phyloP scores from a whole-genome alignment of 1,284 basidiomycete genomes.

The Pterulicium gracile region DNA sequence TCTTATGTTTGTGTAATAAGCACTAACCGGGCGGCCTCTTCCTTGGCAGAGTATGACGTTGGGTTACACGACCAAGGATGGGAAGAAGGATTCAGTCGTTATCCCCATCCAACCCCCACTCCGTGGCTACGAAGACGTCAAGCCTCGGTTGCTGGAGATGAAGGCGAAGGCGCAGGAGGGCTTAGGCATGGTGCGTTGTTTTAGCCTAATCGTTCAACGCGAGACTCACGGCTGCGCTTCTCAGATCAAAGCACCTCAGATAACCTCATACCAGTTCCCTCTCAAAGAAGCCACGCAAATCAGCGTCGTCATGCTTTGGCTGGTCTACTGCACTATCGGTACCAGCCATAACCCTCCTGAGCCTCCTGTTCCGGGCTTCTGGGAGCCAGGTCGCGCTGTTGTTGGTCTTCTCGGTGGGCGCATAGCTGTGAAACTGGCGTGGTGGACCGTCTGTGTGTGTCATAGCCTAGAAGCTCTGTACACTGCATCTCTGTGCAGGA shows the following conservation, averaged over 20 bases:
- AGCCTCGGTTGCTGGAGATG: slow-evolving; percentile 65
- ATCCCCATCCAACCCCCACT: slow-evolving; percentile 62
- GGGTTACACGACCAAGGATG: slow-evolving; percentile 42
- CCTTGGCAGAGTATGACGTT: slow-evolving; percentile 53
- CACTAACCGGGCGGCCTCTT: neutral
- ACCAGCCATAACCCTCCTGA: slow-evolving; percentile 17
- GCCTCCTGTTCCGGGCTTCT: slow-evolving; percentile 15
- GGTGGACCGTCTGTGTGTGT: slow-evolving; percentile 14
- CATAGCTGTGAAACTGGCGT: slow-evolving; percentile 11
- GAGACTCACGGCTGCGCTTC: neutral
- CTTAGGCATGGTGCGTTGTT: slow-evolving; percentile 53
- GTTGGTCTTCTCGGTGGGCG: slow-evolving; percentile 12
- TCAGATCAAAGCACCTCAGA: slow-evolving; percentile 52
- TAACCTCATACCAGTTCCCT: slow-evolving; percentile 44
- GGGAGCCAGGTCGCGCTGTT: slow-evolving; percentile 13
- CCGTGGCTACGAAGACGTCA: slow-evolving; percentile 65
- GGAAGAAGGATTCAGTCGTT: slow-evolving; percentile 35
- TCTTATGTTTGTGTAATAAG: too few species aligned
- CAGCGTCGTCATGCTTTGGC: slow-evolving; percentile 16
- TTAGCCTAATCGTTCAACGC: neutral
- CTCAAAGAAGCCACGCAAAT: slow-evolving; percentile 11
- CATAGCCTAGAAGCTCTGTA: slow-evolving; percentile 49
- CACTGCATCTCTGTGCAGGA: slow-evolving; percentile 38
- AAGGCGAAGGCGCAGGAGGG: slow-evolving; percentile 62
- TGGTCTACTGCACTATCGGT: slow-evolving; percentile 34